These are phyloP conservation scores for Bocquillonia castaneifolia DNA, from an alignment of 441 rosid species.

Conservation along the genomic window DNA sequence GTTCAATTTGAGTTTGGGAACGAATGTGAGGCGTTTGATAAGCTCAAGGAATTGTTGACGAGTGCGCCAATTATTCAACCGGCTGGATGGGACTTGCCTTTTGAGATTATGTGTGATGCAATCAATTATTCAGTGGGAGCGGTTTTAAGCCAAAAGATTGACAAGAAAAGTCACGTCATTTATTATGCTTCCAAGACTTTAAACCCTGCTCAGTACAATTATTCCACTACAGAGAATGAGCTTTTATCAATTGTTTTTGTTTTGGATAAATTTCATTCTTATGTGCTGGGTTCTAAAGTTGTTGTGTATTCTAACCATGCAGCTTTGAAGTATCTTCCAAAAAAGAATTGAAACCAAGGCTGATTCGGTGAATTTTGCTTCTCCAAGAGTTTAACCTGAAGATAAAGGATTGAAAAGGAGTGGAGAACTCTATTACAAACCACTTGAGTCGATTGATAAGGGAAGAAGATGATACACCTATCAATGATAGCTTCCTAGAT, in stretches of 20 bases:
- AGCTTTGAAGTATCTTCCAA: background rate
- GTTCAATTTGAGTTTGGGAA: background rate
- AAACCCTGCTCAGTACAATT: background rate
- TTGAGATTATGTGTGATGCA: background rate
- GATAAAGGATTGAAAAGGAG: background rate
- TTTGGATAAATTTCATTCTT: background rate
- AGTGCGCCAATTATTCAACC: background rate
- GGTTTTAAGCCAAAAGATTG: background rate
- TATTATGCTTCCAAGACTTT: background rate
- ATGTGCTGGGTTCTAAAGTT: background rate
- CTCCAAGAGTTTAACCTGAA: background rate
- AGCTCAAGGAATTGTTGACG: background rate
- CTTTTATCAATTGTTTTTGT: background rate
- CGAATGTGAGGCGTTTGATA: background rate
- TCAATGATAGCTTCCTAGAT: background rate
- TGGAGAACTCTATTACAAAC: background rate
- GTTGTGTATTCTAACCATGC: background rate
- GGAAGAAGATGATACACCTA: background rate
- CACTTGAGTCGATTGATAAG: background rate
- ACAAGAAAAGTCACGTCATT: background rate
- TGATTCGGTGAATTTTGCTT: background rate
- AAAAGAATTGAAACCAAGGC: background rate
- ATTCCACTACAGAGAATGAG: background rate
- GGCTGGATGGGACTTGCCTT: background rate
- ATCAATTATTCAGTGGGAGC: background rate